phyloP scores from a whole-genome alignment of 495 filamentous ascomycete species.

The Penicillium herquei region DNA sequence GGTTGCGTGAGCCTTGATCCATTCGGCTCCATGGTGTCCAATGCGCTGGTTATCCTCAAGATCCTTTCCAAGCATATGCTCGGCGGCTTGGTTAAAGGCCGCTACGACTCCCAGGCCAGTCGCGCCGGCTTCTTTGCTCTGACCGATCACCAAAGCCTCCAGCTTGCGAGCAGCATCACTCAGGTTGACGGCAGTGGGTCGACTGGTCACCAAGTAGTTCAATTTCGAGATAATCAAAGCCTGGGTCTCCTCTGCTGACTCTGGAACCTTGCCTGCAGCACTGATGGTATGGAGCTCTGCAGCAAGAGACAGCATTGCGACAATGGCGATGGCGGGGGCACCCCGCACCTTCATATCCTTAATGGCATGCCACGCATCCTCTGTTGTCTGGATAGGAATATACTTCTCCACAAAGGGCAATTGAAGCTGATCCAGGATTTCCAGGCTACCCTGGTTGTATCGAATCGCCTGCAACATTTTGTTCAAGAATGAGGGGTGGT shows the following conservation, averaged over 20 bases:
- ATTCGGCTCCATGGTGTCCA: slow-evolving; percentile 77
- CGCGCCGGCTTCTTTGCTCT: slow-evolving; percentile 26
- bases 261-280: slow-evolving; percentile 21
- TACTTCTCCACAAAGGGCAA: slow-evolving; percentile 86
- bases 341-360: slow-evolving; percentile 91
- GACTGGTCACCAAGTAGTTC: slow-evolving; percentile 78
- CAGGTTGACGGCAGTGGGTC: slow-evolving; percentile 93
- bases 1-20: slow-evolving; percentile 60
- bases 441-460: slow-evolving; percentile 71
- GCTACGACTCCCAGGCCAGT: slow-evolving; percentile 51
- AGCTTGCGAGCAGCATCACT: slow-evolving; percentile 84
- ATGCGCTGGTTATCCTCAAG: slow-evolving; percentile 82
- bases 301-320: slow-evolving; percentile 83
- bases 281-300: slow-evolving; percentile 46
- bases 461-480: slow-evolving; percentile 76
- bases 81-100: slow-evolving; percentile 74
- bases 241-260: slow-evolving; percentile 56
- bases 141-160: slow-evolving; percentile 51
- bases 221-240: slow-evolving; percentile 69
- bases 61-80: slow-evolving; percentile 85
- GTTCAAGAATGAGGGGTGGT: no score
- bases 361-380: slow-evolving; percentile 91
- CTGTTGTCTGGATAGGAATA: slow-evolving; percentile 65
- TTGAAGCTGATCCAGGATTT: slow-evolving; percentile 86
- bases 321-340: slow-evolving; percentile 95